Conservation (phyloP, 441 rosid species). For the Bocquillonia castaneifolia region DNA sequence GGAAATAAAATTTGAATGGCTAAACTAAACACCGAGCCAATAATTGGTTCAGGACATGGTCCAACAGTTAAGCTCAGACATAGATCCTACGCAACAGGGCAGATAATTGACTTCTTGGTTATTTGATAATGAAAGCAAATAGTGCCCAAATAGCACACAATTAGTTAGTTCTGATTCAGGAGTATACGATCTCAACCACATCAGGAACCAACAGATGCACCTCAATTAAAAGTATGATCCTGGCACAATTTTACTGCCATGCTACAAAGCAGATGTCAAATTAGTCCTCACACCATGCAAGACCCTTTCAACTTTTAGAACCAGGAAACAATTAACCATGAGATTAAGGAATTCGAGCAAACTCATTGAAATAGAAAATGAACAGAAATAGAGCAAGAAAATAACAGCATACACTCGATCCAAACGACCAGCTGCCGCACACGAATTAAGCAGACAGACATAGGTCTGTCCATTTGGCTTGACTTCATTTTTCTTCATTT, state of each 20-base stretch:
- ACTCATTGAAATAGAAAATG: constrained; percentile 16
- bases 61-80: neutral
- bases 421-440: constrained; percentile 75
- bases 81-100: too few relatives aligned
- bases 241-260: neutral
- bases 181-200: neutral
- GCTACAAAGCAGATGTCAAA: neutral
- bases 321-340: constrained; percentile 3
- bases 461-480: constrained; percentile 90
- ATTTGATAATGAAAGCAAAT: neutral
- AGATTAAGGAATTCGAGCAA: constrained; percentile 11
- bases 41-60: constrained; percentile 8
- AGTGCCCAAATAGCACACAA: neutral
- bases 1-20: neutral
- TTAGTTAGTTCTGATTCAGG: neutral
- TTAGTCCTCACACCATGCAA: neutral
- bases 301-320: neutral
- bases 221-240: neutral
- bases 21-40: constrained; percentile 4
- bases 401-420: constrained; percentile 76
- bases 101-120: constrained; percentile 8
- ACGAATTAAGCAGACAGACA: constrained; percentile 75
- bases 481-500: constrained; percentile 83
- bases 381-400: constrained; percentile 15
- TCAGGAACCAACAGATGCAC: too few relatives aligned